phyloP scores from a whole-genome alignment of 768 basidiomycete genomes.

The Boletus subcaerulescens region DNA sequence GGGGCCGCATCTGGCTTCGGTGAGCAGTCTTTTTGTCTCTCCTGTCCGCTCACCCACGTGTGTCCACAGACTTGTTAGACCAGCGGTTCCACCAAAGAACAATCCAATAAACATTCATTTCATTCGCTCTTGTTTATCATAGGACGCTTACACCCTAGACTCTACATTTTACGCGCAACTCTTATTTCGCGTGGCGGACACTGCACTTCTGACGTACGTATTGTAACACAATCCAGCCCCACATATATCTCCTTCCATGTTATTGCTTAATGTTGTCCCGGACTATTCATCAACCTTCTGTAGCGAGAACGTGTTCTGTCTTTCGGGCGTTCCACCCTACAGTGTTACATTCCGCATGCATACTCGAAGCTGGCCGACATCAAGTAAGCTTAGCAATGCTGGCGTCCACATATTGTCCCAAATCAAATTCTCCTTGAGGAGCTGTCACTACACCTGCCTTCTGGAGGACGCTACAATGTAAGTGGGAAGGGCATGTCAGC shows the following conservation, averaged over 20 bases:
- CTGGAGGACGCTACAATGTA: conserved; percentile 56
- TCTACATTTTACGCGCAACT: conserved; percentile 3
- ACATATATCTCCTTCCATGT: conserved; percentile 4
- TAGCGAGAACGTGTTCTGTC: not conserved
- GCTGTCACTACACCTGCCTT: conserved; percentile 68
- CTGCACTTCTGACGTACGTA: conserved; percentile 13
- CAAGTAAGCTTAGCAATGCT: conserved; percentile 51
- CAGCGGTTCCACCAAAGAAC: conserved; percentile 19
- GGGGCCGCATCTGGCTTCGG: conserved; percentile 65
- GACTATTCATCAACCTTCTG: conserved; percentile 4
- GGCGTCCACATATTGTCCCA: conserved; percentile 55
- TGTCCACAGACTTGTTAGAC: conserved; percentile 21
- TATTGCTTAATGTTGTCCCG: conserved; percentile 16
- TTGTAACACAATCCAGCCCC: conserved; percentile 3
- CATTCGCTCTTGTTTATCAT: conserved; percentile 22
- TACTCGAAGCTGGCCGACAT: conserved; percentile 5
- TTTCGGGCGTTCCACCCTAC: not conserved
- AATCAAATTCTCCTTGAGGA: conserved; percentile 52
- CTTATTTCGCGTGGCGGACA: conserved; percentile 8
- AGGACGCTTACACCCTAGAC: conserved; percentile 21
- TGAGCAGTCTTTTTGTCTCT: conserved; percentile 26
- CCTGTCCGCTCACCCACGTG: not conserved
- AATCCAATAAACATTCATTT: conserved; percentile 18
- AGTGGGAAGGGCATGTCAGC: not conserved
- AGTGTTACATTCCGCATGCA: not conserved